Evolutionary conservation across 2,329 filamentous ascomycete species (phyloP).

Genomic region (Basipetospora chlamydospora): DNA sequence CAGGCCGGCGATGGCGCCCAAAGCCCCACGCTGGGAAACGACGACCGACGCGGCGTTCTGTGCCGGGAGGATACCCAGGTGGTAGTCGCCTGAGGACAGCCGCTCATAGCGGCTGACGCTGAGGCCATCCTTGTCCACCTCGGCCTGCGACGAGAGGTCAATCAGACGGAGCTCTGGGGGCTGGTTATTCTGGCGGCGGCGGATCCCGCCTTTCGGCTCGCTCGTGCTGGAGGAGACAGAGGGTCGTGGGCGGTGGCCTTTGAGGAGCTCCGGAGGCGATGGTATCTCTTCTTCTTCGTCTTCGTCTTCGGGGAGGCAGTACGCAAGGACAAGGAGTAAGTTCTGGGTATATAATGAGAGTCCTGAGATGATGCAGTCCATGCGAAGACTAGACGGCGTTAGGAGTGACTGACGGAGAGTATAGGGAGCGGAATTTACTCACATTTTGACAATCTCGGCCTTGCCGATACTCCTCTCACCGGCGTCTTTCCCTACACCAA

Average conservation of each 20-base stretch:
- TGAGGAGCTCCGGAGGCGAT: constrained; percentile 1
- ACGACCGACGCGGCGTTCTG: constrained; percentile 49
- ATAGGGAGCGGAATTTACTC: constrained; percentile 23
- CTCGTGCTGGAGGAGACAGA: constrained; percentile 36
- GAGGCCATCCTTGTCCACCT: constrained; percentile 75
- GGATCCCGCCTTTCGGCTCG: constrained; percentile 50
- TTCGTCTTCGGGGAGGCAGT: constrained; percentile 60
- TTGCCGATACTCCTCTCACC: constrained; percentile 61
- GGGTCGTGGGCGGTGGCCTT: constrained; percentile 23
- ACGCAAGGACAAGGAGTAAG: constrained; percentile 81
- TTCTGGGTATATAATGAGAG: constrained; percentile 92
- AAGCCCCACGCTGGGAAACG: constrained; percentile 46
- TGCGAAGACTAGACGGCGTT: constrained; percentile 51
- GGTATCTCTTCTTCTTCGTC: constrained; percentile 24
- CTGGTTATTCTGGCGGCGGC: constrained; percentile 61
- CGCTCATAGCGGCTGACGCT: constrained; percentile 77
- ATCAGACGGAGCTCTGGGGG: constrained; percentile 85
- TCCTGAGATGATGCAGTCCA: constrained; percentile 95
- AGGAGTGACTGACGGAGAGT: not conserved
- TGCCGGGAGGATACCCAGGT: constrained; percentile 70
- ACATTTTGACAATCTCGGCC: constrained; percentile 89
- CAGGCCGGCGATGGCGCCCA: constrained; percentile 61
- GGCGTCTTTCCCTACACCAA: constrained; percentile 49
- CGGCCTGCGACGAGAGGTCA: constrained; percentile 73
- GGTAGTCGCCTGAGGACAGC: constrained; percentile 80